Conservation (phyloP, 306 rosid genomes). For the Gastrolobium bilobum region DNA sequence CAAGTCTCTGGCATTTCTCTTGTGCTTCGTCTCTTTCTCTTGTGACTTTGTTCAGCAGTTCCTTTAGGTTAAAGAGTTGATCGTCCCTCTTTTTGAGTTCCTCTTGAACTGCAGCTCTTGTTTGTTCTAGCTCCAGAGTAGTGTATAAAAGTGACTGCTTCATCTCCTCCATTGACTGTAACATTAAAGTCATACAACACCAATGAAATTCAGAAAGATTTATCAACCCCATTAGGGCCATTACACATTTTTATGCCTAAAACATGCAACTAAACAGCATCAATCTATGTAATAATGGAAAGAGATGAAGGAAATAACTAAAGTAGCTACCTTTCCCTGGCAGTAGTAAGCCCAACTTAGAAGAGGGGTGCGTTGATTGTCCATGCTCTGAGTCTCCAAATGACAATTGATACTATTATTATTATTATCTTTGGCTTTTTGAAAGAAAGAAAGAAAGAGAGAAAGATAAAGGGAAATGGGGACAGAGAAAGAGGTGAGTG, state of each 20-base stretch:
- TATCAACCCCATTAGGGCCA: conserved; percentile 15
- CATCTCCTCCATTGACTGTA: conserved; percentile 85
- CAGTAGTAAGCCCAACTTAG: conserved; percentile 69
- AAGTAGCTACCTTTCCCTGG: conserved; percentile 74
- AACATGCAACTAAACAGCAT: background rate
- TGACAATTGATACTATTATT: conserved; percentile 12
- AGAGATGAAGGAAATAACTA: background rate
- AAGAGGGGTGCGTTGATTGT: conserved; percentile 74
- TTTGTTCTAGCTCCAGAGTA: conserved; percentile 86
- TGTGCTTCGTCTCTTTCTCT: conserved; percentile 90
- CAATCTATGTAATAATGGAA: background rate
- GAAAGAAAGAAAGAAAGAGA: no score
- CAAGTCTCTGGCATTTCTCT: conserved; percentile 72
- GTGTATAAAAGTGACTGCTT: conserved; percentile 72
- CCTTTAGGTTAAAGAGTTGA: conserved; percentile 68
- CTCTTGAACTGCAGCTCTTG: conserved; percentile 73
- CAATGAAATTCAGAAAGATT: conserved; percentile 20
- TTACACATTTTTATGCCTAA: background rate
- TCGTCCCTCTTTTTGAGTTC: conserved; percentile 87
- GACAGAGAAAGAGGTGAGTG: no score
- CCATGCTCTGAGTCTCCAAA: conserved; percentile 60
- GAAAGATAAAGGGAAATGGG: no score
- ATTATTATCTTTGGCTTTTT: background rate
- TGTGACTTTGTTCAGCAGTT: conserved; percentile 64
- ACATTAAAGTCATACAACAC: background rate